Evolutionary conservation across 2,329 filamentous ascomycete species (phyloP).

Genomic region (Nannizziopsis arthrosporioides): DNA sequence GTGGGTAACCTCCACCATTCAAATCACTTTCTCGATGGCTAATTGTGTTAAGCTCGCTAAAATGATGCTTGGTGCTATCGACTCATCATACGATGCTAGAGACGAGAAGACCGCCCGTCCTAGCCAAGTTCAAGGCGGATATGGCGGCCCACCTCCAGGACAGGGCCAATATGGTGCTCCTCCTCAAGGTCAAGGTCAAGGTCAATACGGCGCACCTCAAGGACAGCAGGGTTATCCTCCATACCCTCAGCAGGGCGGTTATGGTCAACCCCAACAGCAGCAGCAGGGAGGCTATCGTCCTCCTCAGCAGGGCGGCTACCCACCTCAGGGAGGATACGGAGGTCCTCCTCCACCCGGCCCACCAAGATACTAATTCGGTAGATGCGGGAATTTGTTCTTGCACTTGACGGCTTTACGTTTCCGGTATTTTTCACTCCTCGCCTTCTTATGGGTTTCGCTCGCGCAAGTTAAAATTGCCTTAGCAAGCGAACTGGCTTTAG

Average conservation of each 20-base stretch:
- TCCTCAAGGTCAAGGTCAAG: conserved; percentile 23
- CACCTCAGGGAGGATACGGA: conserved; percentile 19
- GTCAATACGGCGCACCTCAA: conserved; percentile 27
- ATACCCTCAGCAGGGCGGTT: conserved; percentile 18
- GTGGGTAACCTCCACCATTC: conserved; percentile 22
- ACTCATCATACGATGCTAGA: conserved; percentile 53
- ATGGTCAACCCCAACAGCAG: conserved; percentile 22
- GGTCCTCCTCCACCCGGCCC: conserved; percentile 16
- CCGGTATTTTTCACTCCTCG: neutral
- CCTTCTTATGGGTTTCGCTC: neutral
- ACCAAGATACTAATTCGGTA: conserved; percentile 10
- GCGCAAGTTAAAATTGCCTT: neutral
- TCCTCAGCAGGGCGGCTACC: conserved; percentile 18
- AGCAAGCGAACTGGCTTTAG: too few species aligned
- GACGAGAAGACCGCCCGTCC: conserved; percentile 42
- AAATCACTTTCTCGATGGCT: neutral
- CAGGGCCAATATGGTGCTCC: conserved; percentile 24
- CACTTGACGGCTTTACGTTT: too few species aligned
- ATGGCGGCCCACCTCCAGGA: conserved; percentile 19
- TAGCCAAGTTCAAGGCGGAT: neutral
- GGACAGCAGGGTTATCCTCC: conserved; percentile 18
- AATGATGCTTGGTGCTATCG: conserved; percentile 55
- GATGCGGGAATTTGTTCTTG: neutral
- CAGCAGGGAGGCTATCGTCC: conserved; percentile 18
- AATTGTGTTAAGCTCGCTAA: conserved; percentile 42